phyloP scores from a whole-genome alignment of 2,329 filamentous ascomycete genomes.

The Orbilia blumenaviensis region DNA sequence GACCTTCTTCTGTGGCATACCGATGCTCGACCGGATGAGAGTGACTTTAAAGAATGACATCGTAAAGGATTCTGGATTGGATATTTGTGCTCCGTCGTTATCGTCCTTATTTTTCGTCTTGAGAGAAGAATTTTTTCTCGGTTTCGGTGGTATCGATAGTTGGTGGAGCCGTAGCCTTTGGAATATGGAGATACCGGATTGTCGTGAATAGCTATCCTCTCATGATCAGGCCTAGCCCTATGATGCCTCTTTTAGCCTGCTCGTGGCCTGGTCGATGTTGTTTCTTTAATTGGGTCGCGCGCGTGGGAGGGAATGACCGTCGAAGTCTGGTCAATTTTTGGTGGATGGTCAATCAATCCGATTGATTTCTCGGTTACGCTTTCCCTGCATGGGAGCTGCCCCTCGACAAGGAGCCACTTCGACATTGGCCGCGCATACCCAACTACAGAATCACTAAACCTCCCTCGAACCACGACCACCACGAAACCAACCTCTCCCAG shows the following conservation, averaged over 20 bases:
- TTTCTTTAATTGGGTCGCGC: neutral
- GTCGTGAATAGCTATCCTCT: constrained; percentile 16
- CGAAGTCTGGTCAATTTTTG: neutral
- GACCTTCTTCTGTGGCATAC: constrained; percentile 79
- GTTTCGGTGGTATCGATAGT: neutral
- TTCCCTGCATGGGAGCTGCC: constrained; percentile 10
- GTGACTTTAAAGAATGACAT: constrained; percentile 92
- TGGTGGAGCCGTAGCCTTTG: neutral
- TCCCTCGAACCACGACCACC: neutral
- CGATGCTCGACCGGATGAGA: constrained; percentile 87
- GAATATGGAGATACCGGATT: constrained; percentile 8
- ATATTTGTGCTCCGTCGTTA: constrained; percentile 15
- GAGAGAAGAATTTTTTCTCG: constrained; percentile 5
- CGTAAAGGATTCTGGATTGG: constrained; percentile 32
- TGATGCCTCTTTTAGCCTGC: neutral
- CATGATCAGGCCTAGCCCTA: neutral
- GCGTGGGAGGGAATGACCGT: neutral
- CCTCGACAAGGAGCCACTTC: neutral
- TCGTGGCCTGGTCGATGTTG: neutral
- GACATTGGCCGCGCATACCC: neutral
- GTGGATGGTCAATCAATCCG: neutral
- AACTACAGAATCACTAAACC: neutral
- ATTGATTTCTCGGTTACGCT: constrained; percentile 35
- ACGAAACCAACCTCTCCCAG: neutral
- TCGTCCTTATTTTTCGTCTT: neutral